phyloP scores from a whole-genome alignment of 371 early-diverging fungal genomes.

The Mucor piriformis region DNA sequence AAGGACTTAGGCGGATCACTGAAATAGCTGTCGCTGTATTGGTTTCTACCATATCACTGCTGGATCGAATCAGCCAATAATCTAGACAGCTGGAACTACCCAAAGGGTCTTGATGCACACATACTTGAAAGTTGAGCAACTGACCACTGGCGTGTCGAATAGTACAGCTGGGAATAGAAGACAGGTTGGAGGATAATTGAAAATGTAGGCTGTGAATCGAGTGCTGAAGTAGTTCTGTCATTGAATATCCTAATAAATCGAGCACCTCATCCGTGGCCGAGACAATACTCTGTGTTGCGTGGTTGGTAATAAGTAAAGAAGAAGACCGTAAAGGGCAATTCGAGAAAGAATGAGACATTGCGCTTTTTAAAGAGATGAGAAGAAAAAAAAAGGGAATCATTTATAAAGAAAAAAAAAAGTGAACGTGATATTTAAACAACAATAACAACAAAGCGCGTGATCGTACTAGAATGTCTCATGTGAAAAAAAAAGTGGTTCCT shows the following conservation, averaged over 20 bases:
- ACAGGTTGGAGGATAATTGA: constrained; percentile 12
- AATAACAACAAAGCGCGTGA: constrained; percentile 5
- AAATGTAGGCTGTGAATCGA: constrained; percentile 15
- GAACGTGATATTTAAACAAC: background rate
- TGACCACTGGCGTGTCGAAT: constrained; percentile 21
- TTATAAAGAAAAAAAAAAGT: background rate
- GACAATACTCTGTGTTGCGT: constrained; percentile 35
- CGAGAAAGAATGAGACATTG: constrained; percentile 24
- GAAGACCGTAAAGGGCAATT: constrained; percentile 33
- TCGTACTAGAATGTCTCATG: no score
- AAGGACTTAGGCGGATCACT: constrained; percentile 24
- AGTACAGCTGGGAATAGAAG: constrained; percentile 22
- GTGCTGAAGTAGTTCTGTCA: constrained; percentile 16
- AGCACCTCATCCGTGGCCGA: constrained; percentile 46
- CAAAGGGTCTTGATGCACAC: constrained; percentile 29
- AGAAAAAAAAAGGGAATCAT: constrained; percentile 5
- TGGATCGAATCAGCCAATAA: constrained; percentile 22
- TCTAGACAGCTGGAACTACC: constrained; percentile 12
- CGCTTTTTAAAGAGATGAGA: background rate
- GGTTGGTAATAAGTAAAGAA: constrained; percentile 33
- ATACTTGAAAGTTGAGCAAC: constrained; percentile 21
- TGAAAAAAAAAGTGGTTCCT: constrained; percentile 3
- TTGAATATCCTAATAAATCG: constrained; percentile 29
- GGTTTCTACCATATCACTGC: background rate
- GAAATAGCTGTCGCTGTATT: background rate